Evolutionary conservation across 139 green algal species (phyloP), one percentile per base, ranked within the genome.

Genomic region (Cymbomonas tetramitiformis): DNA sequence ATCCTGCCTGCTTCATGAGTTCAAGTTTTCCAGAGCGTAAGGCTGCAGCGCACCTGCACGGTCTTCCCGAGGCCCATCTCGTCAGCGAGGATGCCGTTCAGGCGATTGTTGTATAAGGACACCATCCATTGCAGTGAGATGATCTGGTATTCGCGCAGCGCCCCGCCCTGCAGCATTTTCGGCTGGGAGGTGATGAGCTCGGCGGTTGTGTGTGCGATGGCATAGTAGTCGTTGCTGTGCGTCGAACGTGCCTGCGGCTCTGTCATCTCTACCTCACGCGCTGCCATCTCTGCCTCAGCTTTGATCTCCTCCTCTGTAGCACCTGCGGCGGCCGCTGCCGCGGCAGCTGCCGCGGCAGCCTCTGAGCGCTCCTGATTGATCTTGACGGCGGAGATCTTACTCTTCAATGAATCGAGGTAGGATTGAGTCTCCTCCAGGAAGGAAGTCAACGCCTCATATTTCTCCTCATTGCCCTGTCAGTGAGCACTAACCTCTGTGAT

Each of bases 61-160:
- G 88, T 96, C 72, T 95, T 96, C 36, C 83, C 84, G 24, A 93
- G 74, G 9, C 79, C 82, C 89, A 97, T 95, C 65, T 96, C 86
- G 52, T 98, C 91, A 0, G 91, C 88, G 38, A 98, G 74, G 54
- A 96, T 94, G 60, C 90, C 91, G 65, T 96, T 97, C 33, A 99
- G 75, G 18, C 79, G 76, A 52, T 94, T 93, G 65, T 96, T 93
- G 71, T 94, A 92, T 40, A 99, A 76, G 0, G 71, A 86, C 4
- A 97, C 77, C 83, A 99, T 93, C 91, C 91, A 99, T 64, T 93
- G 76, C 70, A 97, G 69, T 2, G 90, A 61, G 4, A 76, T 61
- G 49, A 92, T 75, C 80, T 96, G 87, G 71, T 96, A 96, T 53
- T 90, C 78, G n/a, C 87, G 73, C 56, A 96, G 74, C 30, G 53